phyloP scores from a whole-genome alignment of 2,329 filamentous ascomycete species.

The Trichoderma simmonsii region DNA sequence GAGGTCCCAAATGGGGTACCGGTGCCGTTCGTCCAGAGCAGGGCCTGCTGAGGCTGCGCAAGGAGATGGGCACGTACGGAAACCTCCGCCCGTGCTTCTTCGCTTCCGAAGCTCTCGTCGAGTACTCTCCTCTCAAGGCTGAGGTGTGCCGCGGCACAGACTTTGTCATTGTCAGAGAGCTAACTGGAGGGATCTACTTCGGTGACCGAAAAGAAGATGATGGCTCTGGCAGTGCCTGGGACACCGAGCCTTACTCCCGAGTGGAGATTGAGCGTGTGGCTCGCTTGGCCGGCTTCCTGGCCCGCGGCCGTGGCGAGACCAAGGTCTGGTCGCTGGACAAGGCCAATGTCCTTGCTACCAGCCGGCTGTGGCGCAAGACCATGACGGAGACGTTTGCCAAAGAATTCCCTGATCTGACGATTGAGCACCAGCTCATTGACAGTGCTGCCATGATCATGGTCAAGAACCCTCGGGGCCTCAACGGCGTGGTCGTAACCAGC shows the following conservation, averaged over 20 bases:
- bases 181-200: conserved; percentile 94
- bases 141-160: conserved; percentile 82
- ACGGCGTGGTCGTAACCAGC: conserved; percentile 87
- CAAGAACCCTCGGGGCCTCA: conserved; percentile 84
- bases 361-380: conserved; percentile 55
- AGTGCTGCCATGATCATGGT: conserved; percentile 97
- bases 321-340: conserved; percentile 85
- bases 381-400: conserved; percentile 79
- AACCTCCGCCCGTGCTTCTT: conserved; percentile 97
- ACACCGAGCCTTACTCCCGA: conserved; percentile 83
- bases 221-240: conserved; percentile 70
- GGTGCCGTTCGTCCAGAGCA: conserved; percentile 86
- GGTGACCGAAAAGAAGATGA: conserved; percentile 72
- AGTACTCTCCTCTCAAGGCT: conserved; percentile 82
- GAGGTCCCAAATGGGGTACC: conserved; percentile 95
- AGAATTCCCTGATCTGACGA: conserved; percentile 83
- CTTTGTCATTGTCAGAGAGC: conserved; percentile 87
- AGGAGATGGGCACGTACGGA: conserved; percentile 89
- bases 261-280: conserved; percentile 85
- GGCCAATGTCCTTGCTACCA: conserved; percentile 40
- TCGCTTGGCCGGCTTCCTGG: conserved; percentile 76
- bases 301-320: conserved; percentile 68
- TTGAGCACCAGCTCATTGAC: conserved; percentile 90
- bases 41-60: conserved; percentile 85
- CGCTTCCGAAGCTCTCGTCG: conserved; percentile 79